Conservation (phyloP, 2,329 filamentous ascomycete genomes). For the Lithohypha guttulata region DNA sequence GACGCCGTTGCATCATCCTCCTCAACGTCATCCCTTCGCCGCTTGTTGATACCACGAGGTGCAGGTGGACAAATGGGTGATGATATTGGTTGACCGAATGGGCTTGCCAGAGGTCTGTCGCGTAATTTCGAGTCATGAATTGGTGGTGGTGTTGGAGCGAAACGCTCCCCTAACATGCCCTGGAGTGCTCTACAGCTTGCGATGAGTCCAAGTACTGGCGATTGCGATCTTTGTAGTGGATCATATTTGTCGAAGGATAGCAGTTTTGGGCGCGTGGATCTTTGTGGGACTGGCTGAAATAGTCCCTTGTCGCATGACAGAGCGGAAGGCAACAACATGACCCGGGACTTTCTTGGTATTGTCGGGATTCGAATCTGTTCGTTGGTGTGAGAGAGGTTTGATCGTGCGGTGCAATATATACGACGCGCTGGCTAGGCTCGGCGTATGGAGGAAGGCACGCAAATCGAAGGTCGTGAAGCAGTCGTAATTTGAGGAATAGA, state of each 20-base stretch:
- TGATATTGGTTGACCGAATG: constrained; percentile 21
- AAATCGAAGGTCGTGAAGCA: neutral
- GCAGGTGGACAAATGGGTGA: constrained; percentile 17
- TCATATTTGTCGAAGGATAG: constrained; percentile 28
- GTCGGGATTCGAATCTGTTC: neutral
- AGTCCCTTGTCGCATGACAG: constrained; percentile 32
- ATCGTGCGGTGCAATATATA: neutral
- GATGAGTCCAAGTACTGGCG: constrained; percentile 25
- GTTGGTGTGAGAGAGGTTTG: neutral
- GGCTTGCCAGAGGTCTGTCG: constrained; percentile 23
- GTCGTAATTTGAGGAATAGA: neutral
- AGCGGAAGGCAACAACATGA: constrained; percentile 37
- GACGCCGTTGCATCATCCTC: constrained; percentile 21
- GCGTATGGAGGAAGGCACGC: too few species aligned
- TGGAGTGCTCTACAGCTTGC: constrained; percentile 22
- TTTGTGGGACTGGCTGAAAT: constrained; percentile 23
- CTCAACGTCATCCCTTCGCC: constrained; percentile 26
- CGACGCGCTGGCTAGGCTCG: neutral
- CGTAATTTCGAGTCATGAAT: constrained; percentile 23
- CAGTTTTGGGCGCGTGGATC: constrained; percentile 15
- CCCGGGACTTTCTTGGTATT: neutral
- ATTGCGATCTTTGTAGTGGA: constrained; percentile 1
- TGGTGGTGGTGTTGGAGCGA: constrained; percentile 12
- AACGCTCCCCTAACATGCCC: constrained; percentile 18
- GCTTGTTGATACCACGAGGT: constrained; percentile 30